Evolutionary conservation across 2,329 filamentous ascomycete species (phyloP).

Genomic region (Septoria linicola): DNA sequence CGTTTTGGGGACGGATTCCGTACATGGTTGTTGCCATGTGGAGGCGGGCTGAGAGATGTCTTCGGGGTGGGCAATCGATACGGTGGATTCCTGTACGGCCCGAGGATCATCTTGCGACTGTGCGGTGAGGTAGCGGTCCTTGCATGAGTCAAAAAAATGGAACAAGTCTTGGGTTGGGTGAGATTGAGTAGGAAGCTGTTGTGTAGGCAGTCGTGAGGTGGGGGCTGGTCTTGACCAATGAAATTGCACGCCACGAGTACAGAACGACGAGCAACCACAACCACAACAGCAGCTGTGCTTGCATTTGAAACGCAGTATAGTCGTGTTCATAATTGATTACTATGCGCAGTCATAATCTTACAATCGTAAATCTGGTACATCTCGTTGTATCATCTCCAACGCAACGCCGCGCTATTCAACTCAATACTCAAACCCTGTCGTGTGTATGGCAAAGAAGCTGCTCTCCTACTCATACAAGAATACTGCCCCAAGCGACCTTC

Average conservation of each 20-base stretch:
- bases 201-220: neutral
- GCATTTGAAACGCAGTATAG: too few relatives aligned
- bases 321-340: neutral
- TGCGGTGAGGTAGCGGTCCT: neutral
- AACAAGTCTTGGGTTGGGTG: conserved; percentile 16
- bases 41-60: conserved; percentile 22
- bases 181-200: neutral
- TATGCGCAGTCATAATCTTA: conserved; percentile 7
- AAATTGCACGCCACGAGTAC: too few relatives aligned
- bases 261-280: too few relatives aligned
- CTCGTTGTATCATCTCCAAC: conserved; percentile 2
- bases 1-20: conserved; percentile 26
- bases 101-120: conserved; percentile 18
- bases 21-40: conserved; percentile 5
- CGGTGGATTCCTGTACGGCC: conserved; percentile 27
- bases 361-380: neutral
- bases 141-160: neutral
- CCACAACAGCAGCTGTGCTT: too few relatives aligned
- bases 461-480: conserved; percentile 9
- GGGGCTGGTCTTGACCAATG: neutral
- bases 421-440: conserved; percentile 5
- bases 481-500: conserved; percentile 2
- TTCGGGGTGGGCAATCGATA: conserved; percentile 19
- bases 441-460: conserved; percentile 1
- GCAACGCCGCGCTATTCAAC: conserved; percentile 3